Evolutionary conservation across 2,329 filamentous ascomycete species (phyloP).

Genomic region (Myriangium duriaei): DNA sequence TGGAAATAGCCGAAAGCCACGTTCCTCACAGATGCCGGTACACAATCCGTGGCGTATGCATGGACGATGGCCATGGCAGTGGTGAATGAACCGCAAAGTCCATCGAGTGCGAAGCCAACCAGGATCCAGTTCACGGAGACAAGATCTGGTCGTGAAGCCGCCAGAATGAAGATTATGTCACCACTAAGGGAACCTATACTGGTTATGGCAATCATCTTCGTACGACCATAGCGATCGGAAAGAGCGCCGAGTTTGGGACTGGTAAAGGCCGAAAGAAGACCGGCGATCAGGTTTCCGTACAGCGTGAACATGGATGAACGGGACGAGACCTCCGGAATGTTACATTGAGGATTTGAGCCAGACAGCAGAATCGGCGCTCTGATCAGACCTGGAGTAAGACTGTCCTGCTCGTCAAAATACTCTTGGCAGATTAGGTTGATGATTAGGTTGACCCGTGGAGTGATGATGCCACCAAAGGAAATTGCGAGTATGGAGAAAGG

Average conservation of each 20-base stretch:
- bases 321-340: conserved; percentile 63
- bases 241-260: conserved; percentile 73
- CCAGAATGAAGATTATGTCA: conserved; percentile 67
- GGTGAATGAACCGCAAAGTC: conserved; percentile 78
- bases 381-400: conserved; percentile 45
- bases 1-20: conserved; percentile 85
- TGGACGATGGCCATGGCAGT: conserved; percentile 66
- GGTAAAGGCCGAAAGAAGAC: conserved; percentile 65
- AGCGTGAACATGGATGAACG: conserved; percentile 68
- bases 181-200: conserved; percentile 61
- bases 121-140: conserved; percentile 71
- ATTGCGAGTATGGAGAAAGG: conserved; percentile 73
- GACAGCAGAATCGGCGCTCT: conserved; percentile 55
- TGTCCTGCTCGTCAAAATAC: conserved; percentile 60
- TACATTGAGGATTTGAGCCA: conserved; percentile 63
- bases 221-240: conserved; percentile 78
- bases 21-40: conserved; percentile 62
- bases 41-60: conserved; percentile 84
- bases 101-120: conserved; percentile 65
- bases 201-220: conserved; percentile 57
- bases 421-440: conserved; percentile 70
- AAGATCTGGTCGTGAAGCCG: conserved; percentile 59
- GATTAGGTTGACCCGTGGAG: conserved; percentile 81
- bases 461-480: conserved; percentile 73
- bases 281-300: conserved; percentile 59